A percentile compares a stretch with the other conserved stretches of the same genome.
Evolutionary conservation across 2,329 filamentous ascomycete species (phyloP).

Genomic region (Pseudocercospora musae): DNA sequence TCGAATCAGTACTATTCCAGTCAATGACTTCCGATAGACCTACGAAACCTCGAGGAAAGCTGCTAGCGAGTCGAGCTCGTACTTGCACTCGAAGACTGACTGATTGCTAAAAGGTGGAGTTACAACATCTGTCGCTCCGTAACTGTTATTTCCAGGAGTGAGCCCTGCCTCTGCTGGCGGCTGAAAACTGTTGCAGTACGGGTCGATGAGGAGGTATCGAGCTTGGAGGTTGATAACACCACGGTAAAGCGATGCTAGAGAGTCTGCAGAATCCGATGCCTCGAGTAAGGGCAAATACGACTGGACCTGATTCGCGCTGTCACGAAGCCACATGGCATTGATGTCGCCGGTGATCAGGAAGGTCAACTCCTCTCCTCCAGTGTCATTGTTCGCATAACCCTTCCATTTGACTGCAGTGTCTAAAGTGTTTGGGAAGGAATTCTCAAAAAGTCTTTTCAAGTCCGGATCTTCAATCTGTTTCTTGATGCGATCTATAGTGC

Average conservation of each 20-base stretch:
- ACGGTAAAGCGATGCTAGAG: slow-evolving; percentile 64
- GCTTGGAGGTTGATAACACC: slow-evolving; percentile 70
- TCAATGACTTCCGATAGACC: neutral
- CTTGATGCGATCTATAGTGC: slow-evolving; percentile 33
- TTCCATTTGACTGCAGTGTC: slow-evolving; percentile 71
- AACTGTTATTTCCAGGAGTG: slow-evolving; percentile 37
- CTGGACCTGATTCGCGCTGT: slow-evolving; percentile 66
- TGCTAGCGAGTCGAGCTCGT: slow-evolving; percentile 52
- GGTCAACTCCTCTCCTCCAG: slow-evolving; percentile 61
- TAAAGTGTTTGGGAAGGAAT: slow-evolving; percentile 71
- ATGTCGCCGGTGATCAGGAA: slow-evolving; percentile 60
- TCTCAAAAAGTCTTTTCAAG: slow-evolving; percentile 67
- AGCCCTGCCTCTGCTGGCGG: slow-evolving; percentile 49
- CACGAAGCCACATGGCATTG: slow-evolving; percentile 55
- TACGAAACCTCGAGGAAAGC: slow-evolving; percentile 49
- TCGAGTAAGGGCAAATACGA: slow-evolving; percentile 63
- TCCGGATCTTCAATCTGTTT: slow-evolving; percentile 51
- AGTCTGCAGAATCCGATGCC: slow-evolving; percentile 52
- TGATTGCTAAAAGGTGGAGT: slow-evolving; percentile 42
- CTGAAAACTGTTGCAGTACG: slow-evolving; percentile 54
- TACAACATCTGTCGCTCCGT: slow-evolving; percentile 42
- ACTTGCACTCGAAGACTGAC: slow-evolving; percentile 53
- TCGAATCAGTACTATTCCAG: neutral
- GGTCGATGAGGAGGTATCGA: slow-evolving; percentile 61
- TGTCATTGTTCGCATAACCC: slow-evolving; percentile 46